Evolutionary conservation across 352 stramenopile genomes (phyloP), one percentile per base, ranked within the genome.

Genomic region (Globisporangium cederbergense): DNA sequence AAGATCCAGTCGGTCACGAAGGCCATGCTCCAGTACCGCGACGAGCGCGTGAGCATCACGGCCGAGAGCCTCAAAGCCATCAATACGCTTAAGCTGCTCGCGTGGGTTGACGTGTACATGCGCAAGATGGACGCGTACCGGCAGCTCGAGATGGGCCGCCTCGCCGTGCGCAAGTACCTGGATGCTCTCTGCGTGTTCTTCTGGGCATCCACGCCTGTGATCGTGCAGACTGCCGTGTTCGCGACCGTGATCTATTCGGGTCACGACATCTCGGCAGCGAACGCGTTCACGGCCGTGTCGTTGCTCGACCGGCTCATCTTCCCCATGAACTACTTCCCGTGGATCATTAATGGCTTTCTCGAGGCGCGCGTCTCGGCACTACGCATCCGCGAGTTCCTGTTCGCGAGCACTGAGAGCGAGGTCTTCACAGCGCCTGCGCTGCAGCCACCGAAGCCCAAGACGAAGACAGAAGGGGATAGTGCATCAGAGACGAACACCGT

Each of bases 281-380:
- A 92, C 52, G 87, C 87, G 13, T 93, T 95, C 66, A 93, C 88
- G 9, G 83, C 88, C 0, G 85, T 97, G 28, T 78, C 90, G n/a
- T 64, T 97, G 46, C 74, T 97, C 0, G 85, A 97, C 51, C 86
- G 88, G 7, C 76, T 97, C 4, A 91, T 97, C 28, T 96, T 92
- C 58, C 90, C 90, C 1, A 97, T 97, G 81, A 97, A 96, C 51
- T 93, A 93, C 46, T 95, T 97, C 28, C 89, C 89, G 20, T 97
- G 89, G 88, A 94, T 97, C 67, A 87, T 97, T 62, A 96, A 95
- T 38, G 88, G 88, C 5, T 88, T 97, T 56, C 73, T 96, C 0
- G 90, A 97, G 60, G 89, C 89, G 4, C 74, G 68, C 7, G 86
- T 97, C 8, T 97, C 90, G 45, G 86, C 82, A 11, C 60, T 87